Percentiles rank a stretch among this genome's conserved stretches.
phyloP scores from a whole-genome alignment of 1,139 yeast genomes.

The Geotrichum phurueaensis region DNA sequence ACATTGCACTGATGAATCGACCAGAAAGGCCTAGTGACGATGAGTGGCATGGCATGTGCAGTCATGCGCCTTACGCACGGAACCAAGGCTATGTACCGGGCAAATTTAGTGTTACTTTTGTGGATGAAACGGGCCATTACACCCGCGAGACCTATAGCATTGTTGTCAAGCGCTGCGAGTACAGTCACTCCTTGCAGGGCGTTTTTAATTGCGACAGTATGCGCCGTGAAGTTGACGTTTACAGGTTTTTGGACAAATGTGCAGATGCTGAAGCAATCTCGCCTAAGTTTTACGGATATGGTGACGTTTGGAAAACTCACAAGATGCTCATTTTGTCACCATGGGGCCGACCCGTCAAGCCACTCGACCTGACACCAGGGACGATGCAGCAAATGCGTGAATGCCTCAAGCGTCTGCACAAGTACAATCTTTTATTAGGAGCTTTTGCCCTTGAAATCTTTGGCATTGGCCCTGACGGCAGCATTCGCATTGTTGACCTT shows the following conservation, averaged over 20 bases:
- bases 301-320: slow-evolving; percentile 17
- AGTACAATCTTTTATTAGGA: background rate
- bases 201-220: background rate
- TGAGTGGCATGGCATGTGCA: slow-evolving; percentile 13
- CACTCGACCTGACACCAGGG: slow-evolving; percentile 3
- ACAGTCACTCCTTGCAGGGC: slow-evolving; percentile 12
- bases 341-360: slow-evolving; percentile 15
- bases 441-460: slow-evolving; percentile 16
- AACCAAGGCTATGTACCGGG: slow-evolving; percentile 13
- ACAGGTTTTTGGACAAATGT: background rate
- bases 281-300: slow-evolving; percentile 12
- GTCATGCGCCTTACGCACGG: slow-evolving; percentile 1
- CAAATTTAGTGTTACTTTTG: background rate
- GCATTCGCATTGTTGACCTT: slow-evolving; percentile 13
- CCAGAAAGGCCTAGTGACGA: background rate
- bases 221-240: slow-evolving; percentile 4
- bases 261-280: background rate
- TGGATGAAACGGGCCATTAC: background rate
- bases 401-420: slow-evolving; percentile 2
- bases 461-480: slow-evolving; percentile 21
- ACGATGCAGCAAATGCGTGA: background rate
- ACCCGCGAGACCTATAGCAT: slow-evolving; percentile 4
- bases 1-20: background rate
- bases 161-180: slow-evolving; percentile 14
- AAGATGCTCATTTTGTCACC: slow-evolving; percentile 16